Base-by-base conservation (phyloP, 768 basidiomycete species). In the Lentinula sp. region DNA sequence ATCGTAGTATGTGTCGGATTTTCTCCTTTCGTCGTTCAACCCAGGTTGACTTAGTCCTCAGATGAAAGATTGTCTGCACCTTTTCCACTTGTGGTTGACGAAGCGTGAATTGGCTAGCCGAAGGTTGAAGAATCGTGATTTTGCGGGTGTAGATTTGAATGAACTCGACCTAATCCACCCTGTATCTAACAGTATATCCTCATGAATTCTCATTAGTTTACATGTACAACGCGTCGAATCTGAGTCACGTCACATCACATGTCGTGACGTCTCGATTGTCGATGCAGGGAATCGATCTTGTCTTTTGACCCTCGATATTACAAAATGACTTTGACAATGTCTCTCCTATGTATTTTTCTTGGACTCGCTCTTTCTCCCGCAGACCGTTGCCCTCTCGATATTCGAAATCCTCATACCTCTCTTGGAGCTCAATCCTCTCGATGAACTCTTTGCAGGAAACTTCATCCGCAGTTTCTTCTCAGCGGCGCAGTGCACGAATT, bases 21-120 rank as follows among this genome's bases (percentile, higher is more conserved):
- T 72, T 15, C 72, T 72, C 6, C n/a, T 20, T 20, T 49, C n/a
- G 33, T 37, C 33, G 32, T 41, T 59, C 71, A 71, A 5, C 2
- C 16, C 33, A 6, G 9, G 2, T 16, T 18, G 12, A 42, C 7
- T 6, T 41, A 23, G 18, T 37, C 12, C 35, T n/a, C 12, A 60
- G 59, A 18, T 52, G 9, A 80, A 77, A 65, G 81, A 82, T 36
- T 78, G 77, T 39, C 4, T 81, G 2, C 71, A 77, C 42, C 70
- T 82, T 1, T 66, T 79, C 5, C 79, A 82, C 60, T 69, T 82
- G n/a, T 79, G 75, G 62, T 68, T 83, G 6, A 72, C 76, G 6
- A 81, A 80, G 65, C 78, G 73, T 9, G 81, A 82, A 63, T 68
- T 82, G 2, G 76, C 80, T 68, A 79, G 74, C 3, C 73, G 82